A percentile compares a stretch with the other conserved stretches of the same genome.
Evolutionary conservation across 75 land plant species (phyloP).

Genomic region (Chamaecyparis obtusa): DNA sequence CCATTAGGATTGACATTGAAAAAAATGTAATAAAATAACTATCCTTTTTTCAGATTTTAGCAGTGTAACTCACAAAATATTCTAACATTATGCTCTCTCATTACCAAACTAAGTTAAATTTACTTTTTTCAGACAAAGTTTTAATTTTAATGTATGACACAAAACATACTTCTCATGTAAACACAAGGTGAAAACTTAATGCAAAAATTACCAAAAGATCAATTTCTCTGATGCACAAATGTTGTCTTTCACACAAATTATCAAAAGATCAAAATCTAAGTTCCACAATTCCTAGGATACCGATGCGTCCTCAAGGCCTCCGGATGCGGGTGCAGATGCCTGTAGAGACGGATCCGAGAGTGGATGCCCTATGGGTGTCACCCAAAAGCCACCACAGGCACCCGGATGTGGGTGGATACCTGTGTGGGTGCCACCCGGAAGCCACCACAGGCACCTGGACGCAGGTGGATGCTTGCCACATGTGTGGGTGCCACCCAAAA

Average conservation of each 20-base stretch:
- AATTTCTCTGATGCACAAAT: not conserved
- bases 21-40: not conserved
- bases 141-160: not conserved
- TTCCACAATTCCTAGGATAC: too few relatives aligned
- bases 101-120: not conserved
- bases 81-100: not conserved
- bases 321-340: too few relatives aligned
- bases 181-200: not conserved
- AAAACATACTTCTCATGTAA: not conserved
- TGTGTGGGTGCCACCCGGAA: too few relatives aligned
- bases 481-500: too few relatives aligned
- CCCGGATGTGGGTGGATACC: too few relatives aligned
- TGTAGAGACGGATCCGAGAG: too few relatives aligned
- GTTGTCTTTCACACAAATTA: not conserved
- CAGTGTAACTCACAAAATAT: not conserved
- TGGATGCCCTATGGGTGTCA: too few relatives aligned
- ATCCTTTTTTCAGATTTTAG: not conserved
- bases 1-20: not conserved
- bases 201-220: not conserved
- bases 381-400: too few relatives aligned
- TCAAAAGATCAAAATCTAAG: not conserved
- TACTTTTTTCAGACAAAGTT: not conserved
- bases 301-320: too few relatives aligned
- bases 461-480: too few relatives aligned
- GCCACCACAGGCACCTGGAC: too few relatives aligned